phyloP scores from a whole-genome alignment of 78 protist genomes.

The Protostelium mycophagum region DNA sequence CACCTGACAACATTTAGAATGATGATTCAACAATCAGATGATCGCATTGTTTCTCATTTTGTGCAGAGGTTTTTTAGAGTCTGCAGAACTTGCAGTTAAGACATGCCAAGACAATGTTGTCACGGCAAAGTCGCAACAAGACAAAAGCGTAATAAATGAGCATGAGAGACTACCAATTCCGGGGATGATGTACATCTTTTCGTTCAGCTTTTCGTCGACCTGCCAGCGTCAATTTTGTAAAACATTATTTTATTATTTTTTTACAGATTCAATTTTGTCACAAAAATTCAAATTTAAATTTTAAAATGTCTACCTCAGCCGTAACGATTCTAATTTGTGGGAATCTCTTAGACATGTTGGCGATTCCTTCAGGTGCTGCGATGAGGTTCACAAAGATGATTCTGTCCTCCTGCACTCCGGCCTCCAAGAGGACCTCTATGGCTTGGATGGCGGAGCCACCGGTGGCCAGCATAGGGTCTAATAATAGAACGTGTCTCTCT shows the following conservation, averaged over 20 bases:
- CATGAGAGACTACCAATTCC: conserved; percentile 78
- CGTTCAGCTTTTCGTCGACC: conserved; percentile 43
- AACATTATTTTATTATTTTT: neutral
- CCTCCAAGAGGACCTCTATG: conserved; percentile 46
- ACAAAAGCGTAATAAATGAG: too few relatives aligned
- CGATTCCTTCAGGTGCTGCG: conserved; percentile 70
- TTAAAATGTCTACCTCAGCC: conserved; percentile 21
- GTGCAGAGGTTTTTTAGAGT: too few relatives aligned
- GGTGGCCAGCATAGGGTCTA: conserved; percentile 80
- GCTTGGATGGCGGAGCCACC: conserved; percentile 68
- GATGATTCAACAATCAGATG: too few relatives aligned
- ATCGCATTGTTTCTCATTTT: too few relatives aligned
- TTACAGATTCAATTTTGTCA: neutral
- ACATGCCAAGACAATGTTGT: too few relatives aligned
- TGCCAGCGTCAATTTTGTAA: too few relatives aligned
- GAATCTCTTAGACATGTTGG: conserved; percentile 12
- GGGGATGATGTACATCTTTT: conserved; percentile 63
- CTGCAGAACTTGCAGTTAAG: too few relatives aligned
- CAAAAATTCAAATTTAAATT: too few relatives aligned
- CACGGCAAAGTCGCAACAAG: conserved; percentile 14
- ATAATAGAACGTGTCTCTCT: conserved; percentile 47
- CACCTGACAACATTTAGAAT: too few relatives aligned
- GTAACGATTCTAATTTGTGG: conserved; percentile 59
- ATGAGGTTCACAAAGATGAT: conserved; percentile 65
- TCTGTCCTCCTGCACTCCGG: conserved; percentile 51